These are phyloP conservation scores for Zopfia rhizophila DNA, from an alignment of 2,329 filamentous ascomycete genomes.

Conservation along the genomic window DNA sequence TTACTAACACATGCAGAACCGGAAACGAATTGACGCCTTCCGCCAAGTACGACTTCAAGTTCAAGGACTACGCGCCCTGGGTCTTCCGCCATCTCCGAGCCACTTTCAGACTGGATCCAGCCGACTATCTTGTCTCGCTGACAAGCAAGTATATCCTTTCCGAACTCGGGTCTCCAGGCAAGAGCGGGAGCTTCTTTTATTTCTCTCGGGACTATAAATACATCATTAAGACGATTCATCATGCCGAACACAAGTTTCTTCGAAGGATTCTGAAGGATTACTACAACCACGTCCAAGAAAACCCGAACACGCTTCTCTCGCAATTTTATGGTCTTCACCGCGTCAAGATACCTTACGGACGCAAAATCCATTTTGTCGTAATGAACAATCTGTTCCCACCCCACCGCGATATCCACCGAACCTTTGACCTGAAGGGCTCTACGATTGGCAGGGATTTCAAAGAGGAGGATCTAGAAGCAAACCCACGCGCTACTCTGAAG, in stretches of 20 bases:
- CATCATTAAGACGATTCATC: conserved; percentile 99
- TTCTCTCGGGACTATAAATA: conserved; percentile 99
- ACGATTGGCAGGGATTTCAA: conserved; percentile 91
- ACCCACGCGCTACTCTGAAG: conserved; percentile 92
- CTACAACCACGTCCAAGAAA: conserved; percentile 89
- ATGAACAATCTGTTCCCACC: conserved; percentile 99
- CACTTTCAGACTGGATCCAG: conserved; percentile 91
- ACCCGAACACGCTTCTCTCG: conserved; percentile 95
- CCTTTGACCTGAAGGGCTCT: conserved; percentile 96
- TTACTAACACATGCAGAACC: conserved; percentile 68
- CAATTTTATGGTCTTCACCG: conserved; percentile 98
- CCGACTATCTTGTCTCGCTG: conserved; percentile 97
- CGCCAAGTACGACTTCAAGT: conserved; percentile 99
- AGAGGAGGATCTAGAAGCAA: conserved; percentile 87
- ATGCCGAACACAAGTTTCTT: conserved; percentile 89
- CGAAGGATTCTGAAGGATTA: conserved; percentile 89
- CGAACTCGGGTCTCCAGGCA: conserved; percentile 94
- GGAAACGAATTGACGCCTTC: conserved; percentile 97
- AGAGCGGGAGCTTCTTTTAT: conserved; percentile 99
- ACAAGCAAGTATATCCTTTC: conserved; percentile 99
- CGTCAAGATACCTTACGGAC: conserved; percentile 97
- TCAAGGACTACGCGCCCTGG: conserved; percentile 99
- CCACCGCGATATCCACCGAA: conserved; percentile 96
- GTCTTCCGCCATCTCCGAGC: conserved; percentile 92
- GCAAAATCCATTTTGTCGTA: conserved; percentile 99